Base-by-base conservation (phyloP, 768 basidiomycete genomes). In the Sutorius australiensis region DNA sequence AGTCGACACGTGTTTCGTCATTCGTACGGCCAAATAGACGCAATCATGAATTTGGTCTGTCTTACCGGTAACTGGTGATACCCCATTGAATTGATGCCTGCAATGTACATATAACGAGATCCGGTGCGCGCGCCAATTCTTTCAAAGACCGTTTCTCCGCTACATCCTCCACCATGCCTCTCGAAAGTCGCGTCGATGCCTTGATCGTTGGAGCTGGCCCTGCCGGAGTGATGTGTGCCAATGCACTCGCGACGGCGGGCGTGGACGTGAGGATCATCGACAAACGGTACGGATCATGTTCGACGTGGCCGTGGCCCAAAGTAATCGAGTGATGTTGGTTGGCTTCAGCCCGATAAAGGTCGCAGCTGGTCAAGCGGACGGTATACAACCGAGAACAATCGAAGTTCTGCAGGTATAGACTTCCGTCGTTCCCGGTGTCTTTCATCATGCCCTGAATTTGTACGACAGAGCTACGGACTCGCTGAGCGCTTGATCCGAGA, bases 381-480 rank as follows among this genome's bases (percentile, higher is more conserved):
- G 80, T 32, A 79, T 81, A 44, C 78, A 80, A 48, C 77, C 80
- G 2, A 74, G 80, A 27, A 80, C 80, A 2, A 73, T 79, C 46
- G 81, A 82, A 58, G 76, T 82, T 6, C 56, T 82, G 28, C 79
- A 82, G 72, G 78, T 73, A 55, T 16, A 9, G 17, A 6, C 12
- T 24, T 5, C 16, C 19, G 8, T 42, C 10, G 9, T 14, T 16
- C 6, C 19, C 19, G 10, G 1, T 14, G 4, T 12, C 33, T 11
- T 31, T 46, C 6, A n/a, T 16, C 21, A n/a, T 7, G 4, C 30
- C 9, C 51, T 2, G 7, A 50, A 36, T 32, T 7, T 16, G 3
- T 27, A 9, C 12, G 47, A 38, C 16, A 90, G 87, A 91, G 87
- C 56, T 90, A 91, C 68, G 89, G 88, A 6, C 76, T 91, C 6